Base-by-base conservation (phyloP, 768 basidiomycete genomes). In the Dentipellis fragilis region DNA sequence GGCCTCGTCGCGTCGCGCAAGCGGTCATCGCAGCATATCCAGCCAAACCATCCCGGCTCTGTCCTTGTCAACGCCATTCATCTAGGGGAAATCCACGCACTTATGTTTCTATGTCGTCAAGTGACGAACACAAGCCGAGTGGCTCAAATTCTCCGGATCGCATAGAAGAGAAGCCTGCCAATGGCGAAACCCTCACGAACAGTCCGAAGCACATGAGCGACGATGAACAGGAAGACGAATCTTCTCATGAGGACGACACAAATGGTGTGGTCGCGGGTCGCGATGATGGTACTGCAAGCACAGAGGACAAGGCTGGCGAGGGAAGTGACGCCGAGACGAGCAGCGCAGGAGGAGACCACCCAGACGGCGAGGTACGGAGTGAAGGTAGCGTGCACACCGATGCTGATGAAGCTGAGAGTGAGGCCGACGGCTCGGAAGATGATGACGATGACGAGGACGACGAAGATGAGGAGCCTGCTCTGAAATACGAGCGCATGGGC, bases 401-500 rank as follows among this genome's bases (percentile, higher is more conserved):
- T 11, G 17, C 38, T 5, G 52, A 56, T 4, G 54, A 48, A 6
- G 35, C 34, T 1, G 47, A 45, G 19, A 45, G 54, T 2, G 46
- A 45, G 19, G 56, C 35, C 16, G 52, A 56, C 10, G 68, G 64
- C 4, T 57, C 48, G 0, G 67, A 62, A 3, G 60, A 58, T 0
- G 57, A 51, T 2, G 48, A 50, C 1, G 79, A 76, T 0, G 78
- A 79, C 0, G 84, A 82, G 0, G 83, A 84, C 0, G 85, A 85
- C 0, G 93, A 93, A 1, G 92, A 94, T 23, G 90, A 93, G 17
- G 93, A 95, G 72, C 93, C 89, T 37, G 80, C 87, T 0, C 75
- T 98, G 63, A 98, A 97, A 67, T 98, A 97, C 65, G 84, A 89
- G 61, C 82, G 87, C 46, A 78, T 96, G 54, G 78, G 78, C 21